phyloP scores from a whole-genome alignment of 495 filamentous ascomycete genomes.

The Podospora pseudoanserina region DNA sequence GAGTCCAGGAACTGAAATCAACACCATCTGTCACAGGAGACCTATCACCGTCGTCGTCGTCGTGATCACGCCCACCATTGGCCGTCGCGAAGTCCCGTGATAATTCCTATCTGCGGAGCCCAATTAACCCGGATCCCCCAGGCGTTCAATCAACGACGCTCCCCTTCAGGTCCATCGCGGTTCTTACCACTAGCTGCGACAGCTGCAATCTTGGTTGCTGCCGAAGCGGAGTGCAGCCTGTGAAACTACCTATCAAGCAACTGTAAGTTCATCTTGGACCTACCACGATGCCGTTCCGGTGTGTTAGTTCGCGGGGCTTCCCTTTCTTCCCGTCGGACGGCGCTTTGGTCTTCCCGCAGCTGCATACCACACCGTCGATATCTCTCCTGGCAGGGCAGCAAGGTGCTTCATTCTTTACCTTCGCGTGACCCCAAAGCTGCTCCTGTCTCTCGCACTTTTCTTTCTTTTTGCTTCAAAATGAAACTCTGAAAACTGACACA shows the following conservation, averaged over 20 bases:
- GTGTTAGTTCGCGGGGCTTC: slow-evolving; percentile 21
- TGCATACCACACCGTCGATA: slow-evolving; percentile 14
- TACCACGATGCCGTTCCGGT: slow-evolving; percentile 12
- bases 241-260: slow-evolving; percentile 19
- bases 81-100: slow-evolving; percentile 48
- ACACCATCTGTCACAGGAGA: slow-evolving; percentile 34
- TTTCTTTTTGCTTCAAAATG: background rate
- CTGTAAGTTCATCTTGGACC: slow-evolving; percentile 28
- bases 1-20: slow-evolving; percentile 35
- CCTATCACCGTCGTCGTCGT: slow-evolving; percentile 46
- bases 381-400: background rate
- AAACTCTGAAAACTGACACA: background rate
- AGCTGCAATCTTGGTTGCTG: background rate
- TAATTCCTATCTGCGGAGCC: slow-evolving; percentile 46
- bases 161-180: slow-evolving; percentile 23
- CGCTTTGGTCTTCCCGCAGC: slow-evolving; percentile 19
- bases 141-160: slow-evolving; percentile 38
- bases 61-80: slow-evolving; percentile 41
- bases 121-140: slow-evolving; percentile 37
- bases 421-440: slow-evolving; percentile 1
- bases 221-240: slow-evolving; percentile 10
- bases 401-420: background rate
- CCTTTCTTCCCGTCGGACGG: slow-evolving; percentile 25
- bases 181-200: slow-evolving; percentile 15
- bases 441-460: background rate